Conservation (phyloP, 2,329 filamentous ascomycete genomes). For the Pseudocercospora fijiensis region DNA sequence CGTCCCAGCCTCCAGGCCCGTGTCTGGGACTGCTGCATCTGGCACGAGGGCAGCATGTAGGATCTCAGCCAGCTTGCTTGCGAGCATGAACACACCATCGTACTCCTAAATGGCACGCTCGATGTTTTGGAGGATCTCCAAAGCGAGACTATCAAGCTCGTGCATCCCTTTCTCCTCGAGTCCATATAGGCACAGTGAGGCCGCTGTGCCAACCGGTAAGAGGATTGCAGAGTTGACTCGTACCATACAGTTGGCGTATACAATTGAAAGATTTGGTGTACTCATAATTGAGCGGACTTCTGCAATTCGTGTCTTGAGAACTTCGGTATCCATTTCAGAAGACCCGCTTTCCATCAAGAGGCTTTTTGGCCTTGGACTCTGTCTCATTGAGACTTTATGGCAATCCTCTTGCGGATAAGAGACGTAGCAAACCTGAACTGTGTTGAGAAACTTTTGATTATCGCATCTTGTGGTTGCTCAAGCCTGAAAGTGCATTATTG, state of each 20-base stretch:
- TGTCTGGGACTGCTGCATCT: neutral
- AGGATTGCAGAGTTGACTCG: neutral
- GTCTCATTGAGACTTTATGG: neutral
- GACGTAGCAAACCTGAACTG: neutral
- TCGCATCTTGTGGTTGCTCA: neutral
- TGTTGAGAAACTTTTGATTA: neutral
- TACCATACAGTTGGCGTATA: neutral
- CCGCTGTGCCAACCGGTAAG: neutral
- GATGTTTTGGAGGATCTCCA: neutral
- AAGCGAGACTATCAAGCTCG: neutral
- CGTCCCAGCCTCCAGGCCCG: neutral
- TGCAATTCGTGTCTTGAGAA: neutral
- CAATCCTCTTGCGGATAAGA: neutral
- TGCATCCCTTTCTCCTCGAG: neutral
- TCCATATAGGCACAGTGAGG: neutral
- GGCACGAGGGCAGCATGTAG: neutral
- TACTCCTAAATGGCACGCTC: neutral
- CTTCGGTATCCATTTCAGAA: neutral
- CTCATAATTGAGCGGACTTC: neutral
- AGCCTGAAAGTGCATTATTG: neutral
- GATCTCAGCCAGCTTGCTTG: neutral
- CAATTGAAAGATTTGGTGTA: neutral
- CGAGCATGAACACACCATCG: neutral
- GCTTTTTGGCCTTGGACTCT: neutral
- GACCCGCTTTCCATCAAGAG: neutral